Conservation (phyloP, 805 yeast genomes). For the Suhomyces sp. region DNA sequence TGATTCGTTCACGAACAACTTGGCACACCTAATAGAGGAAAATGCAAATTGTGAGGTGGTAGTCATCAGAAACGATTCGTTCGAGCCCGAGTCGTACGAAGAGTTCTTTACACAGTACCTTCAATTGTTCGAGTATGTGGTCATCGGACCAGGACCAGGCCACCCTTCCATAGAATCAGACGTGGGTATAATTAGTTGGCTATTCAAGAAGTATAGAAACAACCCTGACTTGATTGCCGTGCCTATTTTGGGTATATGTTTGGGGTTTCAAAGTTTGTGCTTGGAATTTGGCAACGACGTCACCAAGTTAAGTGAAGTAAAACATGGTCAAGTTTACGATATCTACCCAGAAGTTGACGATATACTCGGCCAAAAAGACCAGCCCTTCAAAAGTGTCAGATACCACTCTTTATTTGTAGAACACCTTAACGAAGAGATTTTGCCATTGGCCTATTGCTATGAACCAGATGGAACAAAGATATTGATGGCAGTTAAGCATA, state of each 20-base stretch:
- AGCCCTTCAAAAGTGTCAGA: constrained; percentile 64
- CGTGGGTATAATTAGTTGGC: constrained; percentile 72
- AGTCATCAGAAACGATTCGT: constrained; percentile 63
- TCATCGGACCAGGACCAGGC: constrained; percentile 98
- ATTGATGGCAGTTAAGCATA: constrained; percentile 79
- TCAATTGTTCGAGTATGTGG: constrained; percentile 63
- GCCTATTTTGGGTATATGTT: constrained; percentile 87
- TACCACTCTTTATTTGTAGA: constrained; percentile 80
- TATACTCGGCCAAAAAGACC: constrained; percentile 35
- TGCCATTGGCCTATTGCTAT: constrained; percentile 62
- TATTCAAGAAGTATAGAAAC: constrained; percentile 23
- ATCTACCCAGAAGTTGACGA: constrained; percentile 31
- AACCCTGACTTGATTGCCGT: constrained; percentile 14
- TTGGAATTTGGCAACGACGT: constrained; percentile 57
- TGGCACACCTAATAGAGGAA: constrained; percentile 56
- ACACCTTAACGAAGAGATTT: constrained; percentile 30
- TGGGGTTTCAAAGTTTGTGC: constrained; percentile 88
- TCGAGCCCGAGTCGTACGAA: constrained; percentile 28
- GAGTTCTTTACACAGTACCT: constrained; percentile 41
- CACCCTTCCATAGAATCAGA: constrained; percentile 64
- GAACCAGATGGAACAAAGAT: constrained; percentile 35
- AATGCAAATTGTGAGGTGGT: constrained; percentile 50
- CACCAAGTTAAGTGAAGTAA: constrained; percentile 50
- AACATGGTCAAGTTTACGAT: constrained; percentile 81
- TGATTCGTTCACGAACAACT: constrained; percentile 90